Evolutionary conservation across 345 rosid genomes (phyloP), one percentile per base, ranked within the genome.

Genomic region (Salix suchowensis): DNA sequence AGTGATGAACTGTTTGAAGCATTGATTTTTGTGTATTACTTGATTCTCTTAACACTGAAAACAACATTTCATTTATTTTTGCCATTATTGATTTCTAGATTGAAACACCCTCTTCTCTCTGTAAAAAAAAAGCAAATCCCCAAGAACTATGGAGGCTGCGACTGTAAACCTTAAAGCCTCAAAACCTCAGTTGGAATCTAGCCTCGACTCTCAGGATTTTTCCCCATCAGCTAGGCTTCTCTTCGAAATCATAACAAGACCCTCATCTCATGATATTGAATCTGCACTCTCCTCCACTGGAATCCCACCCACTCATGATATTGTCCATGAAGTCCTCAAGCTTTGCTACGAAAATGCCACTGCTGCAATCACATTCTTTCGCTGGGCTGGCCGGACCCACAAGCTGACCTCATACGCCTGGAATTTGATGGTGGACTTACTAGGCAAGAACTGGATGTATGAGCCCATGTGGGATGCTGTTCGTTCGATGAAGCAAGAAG

Each of bases 391-490:
- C 7, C 23, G 74, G 15, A 34, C 39, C 58, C 78, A 42, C 78
- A 83, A 82, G 78, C 88, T 80, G 39, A 68, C 85, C 24, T 54
- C 81, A 1, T 74, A 44, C 6, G 80, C 86, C 1, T 88, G 94
- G 94, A 88, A 87, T 64, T 75, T 87, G 21, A 79, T 90, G 82
- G 89, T 90, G 9, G 92, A 90, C 77, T 42, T 90, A 68, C 88
- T 90, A 1, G 94, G 92, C 3, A 84, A 84, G 78, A 90, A 85
- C 76, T 78, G 55, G 12, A 76, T 74, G 2, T 90, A 85, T 30
- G 91, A 86, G 34, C 70, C 83, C n/a, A 90, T 90, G 92, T 88
- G 92, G 92, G 89, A 86, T 19, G 87, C 86, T 1, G 36, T 90
- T 48, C 87, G 88, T 44, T 84, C 88, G 32, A 87, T 87, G 91